These are phyloP conservation scores for Mesembryanthemum crystallinum DNA, from an alignment of 148 eudicot species.

Conservation along the genomic window DNA sequence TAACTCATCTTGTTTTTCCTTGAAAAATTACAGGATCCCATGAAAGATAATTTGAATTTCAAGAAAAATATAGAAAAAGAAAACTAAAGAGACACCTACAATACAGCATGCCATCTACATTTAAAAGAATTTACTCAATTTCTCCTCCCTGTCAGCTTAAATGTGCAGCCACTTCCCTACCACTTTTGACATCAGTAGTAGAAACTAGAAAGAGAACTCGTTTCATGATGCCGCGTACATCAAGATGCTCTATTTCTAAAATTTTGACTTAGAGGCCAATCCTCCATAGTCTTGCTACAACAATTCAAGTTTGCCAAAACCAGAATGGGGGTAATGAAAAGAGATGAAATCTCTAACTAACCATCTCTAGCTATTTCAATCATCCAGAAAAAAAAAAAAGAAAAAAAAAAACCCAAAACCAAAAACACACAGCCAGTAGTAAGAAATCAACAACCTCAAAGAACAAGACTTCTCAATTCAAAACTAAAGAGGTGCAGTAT, in stretches of 20 bases:
- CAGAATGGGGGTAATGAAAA: not conserved
- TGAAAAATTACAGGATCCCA: no score
- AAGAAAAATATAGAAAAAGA: no score
- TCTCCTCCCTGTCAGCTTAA: not conserved
- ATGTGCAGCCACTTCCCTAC: not conserved
- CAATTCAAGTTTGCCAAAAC: not conserved
- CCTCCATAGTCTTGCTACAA: not conserved
- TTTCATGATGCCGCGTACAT: not conserved
- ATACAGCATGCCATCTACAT: not conserved
- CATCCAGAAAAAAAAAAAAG: no score
- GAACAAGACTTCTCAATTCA: no score
- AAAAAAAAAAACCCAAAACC: no score
- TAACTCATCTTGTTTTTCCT: no score
- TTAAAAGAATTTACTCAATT: not conserved
- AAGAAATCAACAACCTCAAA: no score
- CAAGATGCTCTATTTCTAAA: not conserved
- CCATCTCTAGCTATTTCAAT: no score
- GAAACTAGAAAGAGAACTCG: not conserved
- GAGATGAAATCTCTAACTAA: not conserved
- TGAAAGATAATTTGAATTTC: no score
- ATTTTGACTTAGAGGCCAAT: not conserved
- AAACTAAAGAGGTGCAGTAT: no score
- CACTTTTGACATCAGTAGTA: not conserved
- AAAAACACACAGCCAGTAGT: no score
- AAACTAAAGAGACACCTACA: no score